These are phyloP conservation scores for Euryodendron excelsum DNA, from an alignment of 148 eudicot species.

Conservation along the genomic window DNA sequence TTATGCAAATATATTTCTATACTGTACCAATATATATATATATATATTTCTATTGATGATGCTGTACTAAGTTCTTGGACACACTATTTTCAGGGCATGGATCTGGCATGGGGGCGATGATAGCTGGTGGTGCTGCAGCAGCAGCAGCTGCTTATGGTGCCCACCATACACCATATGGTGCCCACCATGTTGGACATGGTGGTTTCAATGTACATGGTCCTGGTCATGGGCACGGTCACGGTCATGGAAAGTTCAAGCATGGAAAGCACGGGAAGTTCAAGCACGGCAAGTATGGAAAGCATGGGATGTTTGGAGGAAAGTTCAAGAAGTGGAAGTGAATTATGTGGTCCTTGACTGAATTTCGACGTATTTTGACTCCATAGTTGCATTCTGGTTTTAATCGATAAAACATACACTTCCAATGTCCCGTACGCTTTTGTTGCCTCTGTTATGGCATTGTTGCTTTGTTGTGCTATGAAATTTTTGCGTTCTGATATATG, in stretches of 20 bases:
- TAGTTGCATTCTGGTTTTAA: not conserved
- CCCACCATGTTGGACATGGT: conserved; percentile 27
- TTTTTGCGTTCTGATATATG: not conserved
- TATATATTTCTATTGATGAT: too few relatives aligned
- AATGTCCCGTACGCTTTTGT: not conserved
- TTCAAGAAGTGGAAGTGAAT: conserved; percentile 74
- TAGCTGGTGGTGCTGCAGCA: conserved; percentile 70
- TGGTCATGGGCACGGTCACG: conserved; percentile 18
- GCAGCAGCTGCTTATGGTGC: conserved; percentile 65
- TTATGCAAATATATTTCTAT: too few relatives aligned
- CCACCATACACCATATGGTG: conserved; percentile 31
- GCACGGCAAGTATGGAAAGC: conserved; percentile 20
- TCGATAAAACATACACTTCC: not conserved
- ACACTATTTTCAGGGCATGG: conserved; percentile 22
- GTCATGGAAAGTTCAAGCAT: conserved; percentile 21
- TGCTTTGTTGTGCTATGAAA: not conserved
- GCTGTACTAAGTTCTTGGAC: not conserved
- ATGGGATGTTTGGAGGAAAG: conserved; percentile 25
- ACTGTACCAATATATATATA: too few relatives aligned
- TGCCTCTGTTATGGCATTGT: not conserved
- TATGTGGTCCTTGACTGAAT: not conserved
- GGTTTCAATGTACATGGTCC: conserved; percentile 11
- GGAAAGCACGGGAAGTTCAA: conserved; percentile 21
- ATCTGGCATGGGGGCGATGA: conserved; percentile 35
- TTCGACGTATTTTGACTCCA: not conserved